Conservation (phyloP, 2,329 filamentous ascomycete species). For the Penicillium frequentans region DNA sequence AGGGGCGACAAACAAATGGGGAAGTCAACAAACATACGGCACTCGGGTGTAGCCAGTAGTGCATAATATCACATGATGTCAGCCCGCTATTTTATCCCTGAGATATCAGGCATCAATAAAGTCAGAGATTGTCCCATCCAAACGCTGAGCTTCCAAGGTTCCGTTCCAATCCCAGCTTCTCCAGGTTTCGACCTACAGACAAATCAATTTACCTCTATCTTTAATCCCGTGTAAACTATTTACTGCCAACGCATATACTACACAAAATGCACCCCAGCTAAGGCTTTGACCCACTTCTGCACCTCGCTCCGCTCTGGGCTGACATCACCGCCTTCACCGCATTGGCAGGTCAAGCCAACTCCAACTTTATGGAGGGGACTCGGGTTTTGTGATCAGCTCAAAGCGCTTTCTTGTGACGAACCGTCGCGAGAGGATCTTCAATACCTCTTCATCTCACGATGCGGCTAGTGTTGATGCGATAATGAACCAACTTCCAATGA, state of each 20-base stretch:
- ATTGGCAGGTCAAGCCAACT: constrained; percentile 10
- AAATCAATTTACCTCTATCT: background rate
- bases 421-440: background rate
- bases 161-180: background rate
- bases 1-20: constrained; percentile 24
- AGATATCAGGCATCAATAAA: constrained; percentile 1
- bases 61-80: constrained; percentile 17
- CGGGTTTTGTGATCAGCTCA: constrained; percentile 1
- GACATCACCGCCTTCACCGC: constrained; percentile 26
- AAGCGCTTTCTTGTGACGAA: background rate
- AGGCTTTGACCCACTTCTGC: constrained; percentile 21
- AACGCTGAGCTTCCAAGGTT: background rate
- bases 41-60: constrained; percentile 19
- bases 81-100: background rate
- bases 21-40: constrained; percentile 41
- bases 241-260: background rate
- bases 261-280: background rate
- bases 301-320: constrained; percentile 12
- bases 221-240: background rate
- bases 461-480: constrained; percentile 26
- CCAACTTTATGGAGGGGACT: constrained; percentile 6
- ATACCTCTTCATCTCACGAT: constrained; percentile 27
- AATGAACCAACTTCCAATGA: constrained; percentile 22
- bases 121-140: background rate
- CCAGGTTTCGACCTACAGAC: background rate